A percentile compares a stretch with the other conserved stretches of the same genome.
Evolutionary conservation across 345 rosid genomes (phyloP).

Genomic region (Citrus sinensis): DNA sequence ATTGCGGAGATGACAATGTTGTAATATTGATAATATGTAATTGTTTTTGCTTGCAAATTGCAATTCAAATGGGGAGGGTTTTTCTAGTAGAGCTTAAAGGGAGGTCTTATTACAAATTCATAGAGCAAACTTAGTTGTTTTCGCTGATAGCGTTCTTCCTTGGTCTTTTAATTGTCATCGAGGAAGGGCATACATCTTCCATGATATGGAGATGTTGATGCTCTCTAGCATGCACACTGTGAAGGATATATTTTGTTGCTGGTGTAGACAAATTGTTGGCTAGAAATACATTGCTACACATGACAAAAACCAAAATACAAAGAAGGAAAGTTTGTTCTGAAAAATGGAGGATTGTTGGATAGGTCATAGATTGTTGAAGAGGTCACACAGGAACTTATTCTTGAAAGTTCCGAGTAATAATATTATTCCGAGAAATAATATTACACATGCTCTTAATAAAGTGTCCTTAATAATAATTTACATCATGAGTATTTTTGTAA

Average conservation of each 20-base stretch:
- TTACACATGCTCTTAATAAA: too few relatives aligned
- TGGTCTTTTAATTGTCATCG: constrained; percentile 32
- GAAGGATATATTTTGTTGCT: constrained; percentile 40
- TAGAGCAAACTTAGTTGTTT: constrained; percentile 16
- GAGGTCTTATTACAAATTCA: constrained; percentile 25
- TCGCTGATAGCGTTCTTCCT: constrained; percentile 29
- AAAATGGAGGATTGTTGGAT: constrained; percentile 29
- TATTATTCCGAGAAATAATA: too few relatives aligned
- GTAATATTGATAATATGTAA: neutral
- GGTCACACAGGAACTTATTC: constrained; percentile 20
- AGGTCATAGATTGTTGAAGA: constrained; percentile 17
- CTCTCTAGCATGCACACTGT: constrained; percentile 38
- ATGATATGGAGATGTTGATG: constrained; percentile 40
- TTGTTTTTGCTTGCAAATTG: neutral
- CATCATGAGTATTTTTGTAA: too few relatives aligned
- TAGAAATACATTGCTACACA: constrained; percentile 45
- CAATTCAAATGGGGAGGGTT: constrained; percentile 36
- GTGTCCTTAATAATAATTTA: too few relatives aligned
- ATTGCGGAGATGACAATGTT: too few relatives aligned
- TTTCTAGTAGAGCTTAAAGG: constrained; percentile 34
- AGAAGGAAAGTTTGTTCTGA: constrained; percentile 46
- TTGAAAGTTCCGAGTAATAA: neutral
- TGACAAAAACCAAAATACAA: constrained; percentile 38
- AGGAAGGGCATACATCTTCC: constrained; percentile 45
- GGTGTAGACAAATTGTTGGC: constrained; percentile 44